Conservation (phyloP, 495 filamentous ascomycete species). For the Xylaria flabelliformis region DNA sequence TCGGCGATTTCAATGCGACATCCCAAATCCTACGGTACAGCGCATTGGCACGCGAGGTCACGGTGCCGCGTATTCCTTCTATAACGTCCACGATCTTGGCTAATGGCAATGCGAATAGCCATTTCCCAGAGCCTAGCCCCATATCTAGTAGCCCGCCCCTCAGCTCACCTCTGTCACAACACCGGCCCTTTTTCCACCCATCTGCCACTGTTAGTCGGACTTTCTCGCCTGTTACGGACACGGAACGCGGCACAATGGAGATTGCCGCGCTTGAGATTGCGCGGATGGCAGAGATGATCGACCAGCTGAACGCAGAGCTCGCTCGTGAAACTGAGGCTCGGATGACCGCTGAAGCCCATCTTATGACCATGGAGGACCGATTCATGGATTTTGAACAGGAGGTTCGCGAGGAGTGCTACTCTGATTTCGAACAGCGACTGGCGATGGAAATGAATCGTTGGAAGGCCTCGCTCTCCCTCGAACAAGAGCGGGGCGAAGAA, state of each 20-base stretch:
- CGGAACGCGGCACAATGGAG: constrained; percentile 73
- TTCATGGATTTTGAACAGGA: constrained; percentile 78
- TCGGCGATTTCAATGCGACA: constrained; percentile 95
- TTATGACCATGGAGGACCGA: constrained; percentile 68
- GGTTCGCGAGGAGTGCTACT: constrained; percentile 87
- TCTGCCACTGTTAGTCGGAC: constrained; percentile 45
- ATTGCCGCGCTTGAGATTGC: constrained; percentile 75
- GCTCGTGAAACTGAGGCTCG: constrained; percentile 60
- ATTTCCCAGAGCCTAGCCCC: constrained; percentile 51
- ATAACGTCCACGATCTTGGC: constrained; percentile 60
- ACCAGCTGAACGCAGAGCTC: constrained; percentile 71
- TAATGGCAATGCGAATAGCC: constrained; percentile 45
- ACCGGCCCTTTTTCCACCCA: constrained; percentile 48
- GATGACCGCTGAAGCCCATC: constrained; percentile 64
- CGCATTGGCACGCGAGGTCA: constrained; percentile 90
- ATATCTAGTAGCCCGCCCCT: constrained; percentile 44
- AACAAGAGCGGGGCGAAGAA: constrained; percentile 77
- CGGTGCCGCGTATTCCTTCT: constrained; percentile 85
- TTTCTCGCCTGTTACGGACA: constrained; percentile 55
- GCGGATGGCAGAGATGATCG: constrained; percentile 75
- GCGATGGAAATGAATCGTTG: constrained; percentile 76
- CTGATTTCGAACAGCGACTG: constrained; percentile 81
- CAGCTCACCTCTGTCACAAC: constrained; percentile 41
- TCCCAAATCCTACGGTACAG: constrained; percentile 96
- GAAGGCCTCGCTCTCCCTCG: constrained; percentile 73